phyloP scores from a whole-genome alignment of 1,284 basidiomycete species.

The Cutaneotrichosporon cavernicola region DNA sequence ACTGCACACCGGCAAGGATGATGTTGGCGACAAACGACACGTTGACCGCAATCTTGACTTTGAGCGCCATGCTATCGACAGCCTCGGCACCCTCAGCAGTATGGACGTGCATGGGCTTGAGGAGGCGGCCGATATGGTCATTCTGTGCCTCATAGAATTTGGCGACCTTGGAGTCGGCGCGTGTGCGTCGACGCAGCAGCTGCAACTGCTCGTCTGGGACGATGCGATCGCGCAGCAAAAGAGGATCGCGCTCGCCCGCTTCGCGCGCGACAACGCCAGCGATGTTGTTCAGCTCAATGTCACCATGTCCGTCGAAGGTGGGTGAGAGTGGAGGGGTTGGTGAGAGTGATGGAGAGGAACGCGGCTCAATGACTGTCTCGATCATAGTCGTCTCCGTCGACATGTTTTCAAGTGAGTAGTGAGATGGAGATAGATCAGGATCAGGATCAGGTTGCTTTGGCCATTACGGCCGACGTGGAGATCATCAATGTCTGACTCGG shows the following conservation, averaged over 20 bases:
- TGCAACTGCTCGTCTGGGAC: constrained; percentile 50
- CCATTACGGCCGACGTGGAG: too few species aligned
- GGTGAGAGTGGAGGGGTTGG: background rate
- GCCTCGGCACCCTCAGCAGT: constrained; percentile 40
- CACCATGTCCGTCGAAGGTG: constrained; percentile 7
- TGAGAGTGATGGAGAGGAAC: background rate
- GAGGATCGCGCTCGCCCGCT: constrained; percentile 53
- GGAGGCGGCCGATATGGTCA: constrained; percentile 73
- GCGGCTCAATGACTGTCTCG: constrained; percentile 8
- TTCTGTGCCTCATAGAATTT: constrained; percentile 81
- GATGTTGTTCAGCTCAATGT: constrained; percentile 43
- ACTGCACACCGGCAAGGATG: constrained; percentile 58
- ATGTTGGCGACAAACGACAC: constrained; percentile 77
- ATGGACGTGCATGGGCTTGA: constrained; percentile 81
- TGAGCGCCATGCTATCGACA: constrained; percentile 39
- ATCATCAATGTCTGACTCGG: too few species aligned
- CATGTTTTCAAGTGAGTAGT: background rate
- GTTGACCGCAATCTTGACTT: constrained; percentile 86
- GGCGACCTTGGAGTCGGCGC: constrained; percentile 46
- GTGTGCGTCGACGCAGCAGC: constrained; percentile 28
- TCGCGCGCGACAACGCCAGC: constrained; percentile 40
- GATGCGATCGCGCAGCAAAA: constrained; percentile 51
- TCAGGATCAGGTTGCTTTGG: too few species aligned
- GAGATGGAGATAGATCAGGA: background rate
- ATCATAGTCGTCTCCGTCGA: background rate